These are phyloP conservation scores for Combretum micranthum DNA, from an alignment of 345 rosid genomes.

Conservation along the genomic window DNA sequence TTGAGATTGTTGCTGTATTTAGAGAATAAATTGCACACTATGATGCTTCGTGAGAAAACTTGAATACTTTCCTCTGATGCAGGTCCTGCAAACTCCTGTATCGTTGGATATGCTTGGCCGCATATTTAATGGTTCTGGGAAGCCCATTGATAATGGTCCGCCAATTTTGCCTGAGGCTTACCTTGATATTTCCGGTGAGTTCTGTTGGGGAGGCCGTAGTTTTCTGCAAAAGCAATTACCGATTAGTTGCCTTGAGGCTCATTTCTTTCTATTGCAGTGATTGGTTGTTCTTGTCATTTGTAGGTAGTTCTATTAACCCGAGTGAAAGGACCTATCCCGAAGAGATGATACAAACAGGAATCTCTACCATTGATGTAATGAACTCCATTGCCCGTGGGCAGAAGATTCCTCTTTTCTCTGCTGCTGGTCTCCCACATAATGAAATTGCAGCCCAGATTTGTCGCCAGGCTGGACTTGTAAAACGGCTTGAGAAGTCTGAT, in stretches of 20 bases:
- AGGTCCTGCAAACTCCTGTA: slow-evolving; percentile 89
- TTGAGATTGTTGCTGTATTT: too few relatives aligned
- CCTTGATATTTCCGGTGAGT: slow-evolving; percentile 83
- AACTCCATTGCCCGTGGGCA: slow-evolving; percentile 97
- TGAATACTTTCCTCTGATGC: slow-evolving; percentile 9
- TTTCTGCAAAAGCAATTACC: not conserved
- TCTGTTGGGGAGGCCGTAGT: not conserved
- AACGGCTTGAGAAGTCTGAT: slow-evolving; percentile 75
- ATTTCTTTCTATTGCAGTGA: not conserved
- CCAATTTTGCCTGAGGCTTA: slow-evolving; percentile 88
- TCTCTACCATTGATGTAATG: slow-evolving; percentile 97
- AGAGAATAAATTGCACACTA: too few relatives aligned
- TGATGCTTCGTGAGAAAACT: not conserved
- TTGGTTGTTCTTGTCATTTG: not conserved
- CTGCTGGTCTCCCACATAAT: slow-evolving; percentile 98
- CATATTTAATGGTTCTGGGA: slow-evolving; percentile 94
- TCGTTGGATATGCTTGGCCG: slow-evolving; percentile 97
- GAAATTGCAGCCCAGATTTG: slow-evolving; percentile 99
- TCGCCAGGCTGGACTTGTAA: slow-evolving; percentile 97
- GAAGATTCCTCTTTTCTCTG: slow-evolving; percentile 95
- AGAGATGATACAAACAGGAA: slow-evolving; percentile 97
- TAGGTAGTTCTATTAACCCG: slow-evolving; percentile 96
- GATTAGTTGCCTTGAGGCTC: not conserved
- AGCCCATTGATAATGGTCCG: slow-evolving; percentile 93
- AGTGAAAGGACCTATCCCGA: slow-evolving; percentile 98